Evolutionary conservation across 2,329 filamentous ascomycete species (phyloP).

Genomic region (Colletotrichum sansevieriae): DNA sequence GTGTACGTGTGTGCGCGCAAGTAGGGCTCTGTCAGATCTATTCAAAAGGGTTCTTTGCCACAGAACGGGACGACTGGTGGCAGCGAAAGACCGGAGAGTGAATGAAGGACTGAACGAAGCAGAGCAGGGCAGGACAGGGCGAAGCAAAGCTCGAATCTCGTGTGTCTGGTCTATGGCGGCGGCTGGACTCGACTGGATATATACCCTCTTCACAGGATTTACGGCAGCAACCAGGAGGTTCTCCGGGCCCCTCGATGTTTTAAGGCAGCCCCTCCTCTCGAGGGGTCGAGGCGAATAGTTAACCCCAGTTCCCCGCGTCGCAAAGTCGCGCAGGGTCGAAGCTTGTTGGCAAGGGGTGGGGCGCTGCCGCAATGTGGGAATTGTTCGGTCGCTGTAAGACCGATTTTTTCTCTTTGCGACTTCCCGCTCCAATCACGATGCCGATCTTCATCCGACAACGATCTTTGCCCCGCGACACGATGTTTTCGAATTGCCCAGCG

Average conservation of each 20-base stretch:
- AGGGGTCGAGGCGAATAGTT: slow-evolving; percentile 33
- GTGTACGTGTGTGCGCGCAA: slow-evolving; percentile 18
- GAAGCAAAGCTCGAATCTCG: slow-evolving; percentile 12
- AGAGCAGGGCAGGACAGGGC: slow-evolving; percentile 13
- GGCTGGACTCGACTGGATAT: slow-evolving; percentile 27
- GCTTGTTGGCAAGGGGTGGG: slow-evolving; percentile 41
- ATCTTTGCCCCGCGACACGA: slow-evolving; percentile 27
- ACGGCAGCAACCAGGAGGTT: slow-evolving; percentile 24
- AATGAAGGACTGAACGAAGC: slow-evolving; percentile 8
- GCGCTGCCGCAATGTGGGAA: slow-evolving; percentile 36
- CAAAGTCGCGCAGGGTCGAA: slow-evolving; percentile 43
- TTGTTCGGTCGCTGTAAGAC: slow-evolving; percentile 44
- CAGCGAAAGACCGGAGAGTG: neutral
- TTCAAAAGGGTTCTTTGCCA: neutral
- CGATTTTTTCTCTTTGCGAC: slow-evolving; percentile 38
- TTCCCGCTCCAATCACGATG: slow-evolving; percentile 41
- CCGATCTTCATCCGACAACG: slow-evolving; percentile 34
- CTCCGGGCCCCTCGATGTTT: slow-evolving; percentile 23
- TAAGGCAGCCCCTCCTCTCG: slow-evolving; percentile 32
- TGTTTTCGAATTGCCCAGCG: slow-evolving; percentile 1
- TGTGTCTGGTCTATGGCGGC: slow-evolving; percentile 4
- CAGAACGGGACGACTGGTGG: slow-evolving; percentile 15
- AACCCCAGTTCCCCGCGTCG: slow-evolving; percentile 41
- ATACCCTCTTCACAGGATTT: slow-evolving; percentile 18
- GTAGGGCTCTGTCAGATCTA: slow-evolving; percentile 1